These are phyloP conservation scores for Stachybotrys elegans DNA, from an alignment of 2,329 filamentous ascomycete species.

Conservation along the genomic window DNA sequence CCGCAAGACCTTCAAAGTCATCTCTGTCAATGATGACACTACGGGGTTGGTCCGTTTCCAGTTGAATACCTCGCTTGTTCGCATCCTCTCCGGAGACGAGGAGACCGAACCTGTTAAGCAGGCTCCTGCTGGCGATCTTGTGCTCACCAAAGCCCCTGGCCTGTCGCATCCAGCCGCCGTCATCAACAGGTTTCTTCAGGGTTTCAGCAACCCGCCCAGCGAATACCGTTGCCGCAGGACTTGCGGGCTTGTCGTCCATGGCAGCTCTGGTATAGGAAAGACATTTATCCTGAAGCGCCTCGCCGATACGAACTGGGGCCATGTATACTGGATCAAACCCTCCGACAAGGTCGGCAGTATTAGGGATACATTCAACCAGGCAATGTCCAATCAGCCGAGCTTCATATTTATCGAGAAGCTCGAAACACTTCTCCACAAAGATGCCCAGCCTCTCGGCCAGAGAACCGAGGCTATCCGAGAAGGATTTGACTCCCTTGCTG, in stretches of 20 bases:
- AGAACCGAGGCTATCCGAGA: slow-evolving; percentile 47
- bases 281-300: slow-evolving; percentile 67
- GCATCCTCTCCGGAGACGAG: slow-evolving; percentile 29
- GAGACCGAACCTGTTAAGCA: slow-evolving; percentile 10
- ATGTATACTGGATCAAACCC: slow-evolving; percentile 56
- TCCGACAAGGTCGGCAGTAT: slow-evolving; percentile 55
- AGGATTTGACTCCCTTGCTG: slow-evolving; percentile 51
- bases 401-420: slow-evolving; percentile 76
- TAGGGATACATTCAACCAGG: slow-evolving; percentile 64
- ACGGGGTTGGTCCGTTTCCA: slow-evolving; percentile 40
- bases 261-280: slow-evolving; percentile 81
- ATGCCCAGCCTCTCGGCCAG: slow-evolving; percentile 42
- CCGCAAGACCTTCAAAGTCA: slow-evolving; percentile 45
- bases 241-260: slow-evolving; percentile 68
- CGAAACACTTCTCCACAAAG: slow-evolving; percentile 62
- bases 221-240: slow-evolving; percentile 28
- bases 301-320: slow-evolving; percentile 63
- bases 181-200: slow-evolving; percentile 62
- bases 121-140: slow-evolving; percentile 27
- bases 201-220: slow-evolving; percentile 40
- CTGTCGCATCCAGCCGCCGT: slow-evolving; percentile 57
- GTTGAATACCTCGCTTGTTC: slow-evolving; percentile 28
- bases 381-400: slow-evolving; percentile 64
- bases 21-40: slow-evolving; percentile 48
- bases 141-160: slow-evolving; percentile 59